Evolutionary conservation across 2,329 filamentous ascomycete genomes (phyloP).

Genomic region (Huntiella abstrusa): DNA sequence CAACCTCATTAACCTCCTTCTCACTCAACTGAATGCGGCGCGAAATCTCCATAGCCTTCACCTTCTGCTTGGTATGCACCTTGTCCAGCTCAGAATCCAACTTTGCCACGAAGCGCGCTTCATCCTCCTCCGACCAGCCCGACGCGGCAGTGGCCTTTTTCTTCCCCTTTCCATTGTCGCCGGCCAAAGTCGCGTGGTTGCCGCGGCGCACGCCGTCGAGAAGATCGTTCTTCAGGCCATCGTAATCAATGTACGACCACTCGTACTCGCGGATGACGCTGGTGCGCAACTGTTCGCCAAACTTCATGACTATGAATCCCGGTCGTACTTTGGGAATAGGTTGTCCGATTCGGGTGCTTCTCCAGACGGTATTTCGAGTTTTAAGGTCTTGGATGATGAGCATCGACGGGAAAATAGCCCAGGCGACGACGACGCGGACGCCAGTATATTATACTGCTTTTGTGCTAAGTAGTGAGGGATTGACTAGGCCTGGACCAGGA

Average conservation of each 20-base stretch:
- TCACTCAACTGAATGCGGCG: conserved; percentile 75
- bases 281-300: conserved; percentile 89
- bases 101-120: conserved; percentile 68
- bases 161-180: conserved; percentile 15
- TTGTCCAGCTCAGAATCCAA: conserved; percentile 91
- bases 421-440: not conserved
- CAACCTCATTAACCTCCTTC: conserved; percentile 74
- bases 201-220: conserved; percentile 40
- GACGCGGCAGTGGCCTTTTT: conserved; percentile 19
- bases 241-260: conserved; percentile 97
- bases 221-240: conserved; percentile 73
- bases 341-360: conserved; percentile 17
- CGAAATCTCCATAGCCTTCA: conserved; percentile 92
- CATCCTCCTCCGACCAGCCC: conserved; percentile 78
- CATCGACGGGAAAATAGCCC: conserved; percentile 18
- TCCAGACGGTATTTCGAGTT: conserved; percentile 24
- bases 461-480: not conserved
- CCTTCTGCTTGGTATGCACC: conserved; percentile 91
- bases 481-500: not conserved
- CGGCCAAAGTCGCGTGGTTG: conserved; percentile 14
- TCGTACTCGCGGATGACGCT: conserved; percentile 94
- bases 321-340: conserved; percentile 23
- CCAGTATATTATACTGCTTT: not conserved
- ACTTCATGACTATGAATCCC: conserved; percentile 51
- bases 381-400: conserved; percentile 35